These are phyloP conservation scores for Excoecaria agallocha DNA, from an alignment of 345 rosid genomes.

Conservation along the genomic window DNA sequence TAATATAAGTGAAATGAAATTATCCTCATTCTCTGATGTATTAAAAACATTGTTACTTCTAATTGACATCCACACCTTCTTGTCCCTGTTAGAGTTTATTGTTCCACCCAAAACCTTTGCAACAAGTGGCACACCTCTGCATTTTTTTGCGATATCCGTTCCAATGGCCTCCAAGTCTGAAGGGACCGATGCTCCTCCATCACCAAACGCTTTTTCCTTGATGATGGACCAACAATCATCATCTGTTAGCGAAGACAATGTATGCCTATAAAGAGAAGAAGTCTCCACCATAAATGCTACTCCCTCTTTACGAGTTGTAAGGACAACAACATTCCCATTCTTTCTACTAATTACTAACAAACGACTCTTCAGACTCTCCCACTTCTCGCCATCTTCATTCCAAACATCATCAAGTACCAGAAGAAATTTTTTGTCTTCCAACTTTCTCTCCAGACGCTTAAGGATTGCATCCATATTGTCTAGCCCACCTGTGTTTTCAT, in stretches of 20 bases:
- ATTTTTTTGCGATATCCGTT: constrained; percentile 12
- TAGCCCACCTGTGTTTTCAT: not conserved
- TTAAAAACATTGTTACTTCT: constrained; percentile 12
- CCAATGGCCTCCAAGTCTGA: constrained; percentile 18
- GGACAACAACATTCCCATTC: constrained; percentile 9
- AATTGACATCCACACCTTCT: not conserved
- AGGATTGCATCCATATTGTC: not conserved
- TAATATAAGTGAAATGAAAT: not conserved
- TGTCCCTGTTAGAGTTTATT: not conserved
- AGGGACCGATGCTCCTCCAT: not conserved
- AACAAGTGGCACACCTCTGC: constrained; percentile 22
- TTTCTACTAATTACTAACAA: not conserved
- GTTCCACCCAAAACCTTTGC: constrained; percentile 12
- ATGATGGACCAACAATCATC: constrained; percentile 24
- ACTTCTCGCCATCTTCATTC: constrained; percentile 1
- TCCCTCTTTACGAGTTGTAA: constrained; percentile 19
- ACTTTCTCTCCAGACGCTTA: not conserved
- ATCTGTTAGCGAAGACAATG: not conserved
- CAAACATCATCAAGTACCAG: constrained; percentile 30
- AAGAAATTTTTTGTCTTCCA: constrained; percentile 11
- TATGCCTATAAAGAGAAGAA: not conserved
- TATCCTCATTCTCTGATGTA: not conserved
- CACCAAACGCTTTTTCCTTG: not conserved
- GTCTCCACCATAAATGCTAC: constrained; percentile 18
- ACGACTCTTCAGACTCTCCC: constrained; percentile 11